phyloP scores from a whole-genome alignment of 1,284 basidiomycete species.

The Ceratobasidium sp. region DNA sequence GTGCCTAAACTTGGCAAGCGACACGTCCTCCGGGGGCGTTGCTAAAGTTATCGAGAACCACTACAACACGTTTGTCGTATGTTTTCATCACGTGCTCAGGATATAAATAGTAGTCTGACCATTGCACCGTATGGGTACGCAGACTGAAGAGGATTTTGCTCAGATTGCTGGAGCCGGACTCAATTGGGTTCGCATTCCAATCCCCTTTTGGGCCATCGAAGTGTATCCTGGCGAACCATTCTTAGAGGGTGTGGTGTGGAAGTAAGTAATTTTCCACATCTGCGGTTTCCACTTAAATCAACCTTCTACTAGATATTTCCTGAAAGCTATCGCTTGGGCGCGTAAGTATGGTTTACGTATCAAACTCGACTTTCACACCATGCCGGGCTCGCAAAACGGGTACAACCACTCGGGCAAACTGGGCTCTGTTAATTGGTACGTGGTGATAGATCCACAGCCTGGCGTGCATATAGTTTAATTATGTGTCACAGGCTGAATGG shows the following conservation, averaged over 20 bases:
- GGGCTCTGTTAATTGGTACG: constrained; percentile 67
- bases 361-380: constrained; percentile 74
- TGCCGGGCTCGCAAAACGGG: constrained; percentile 51
- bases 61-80: constrained; percentile 82
- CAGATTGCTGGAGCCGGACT: constrained; percentile 88
- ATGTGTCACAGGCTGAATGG: constrained; percentile 60
- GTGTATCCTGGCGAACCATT: constrained; percentile 57
- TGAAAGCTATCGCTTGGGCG: constrained; percentile 80
- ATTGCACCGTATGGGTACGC: no score
- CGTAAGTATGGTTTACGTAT: constrained; percentile 89
- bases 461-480: constrained; percentile 41
- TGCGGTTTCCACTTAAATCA: no score
- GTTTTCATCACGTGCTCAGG: constrained; percentile 40
- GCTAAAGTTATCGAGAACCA: constrained; percentile 71
- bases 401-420: constrained; percentile 63
- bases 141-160: constrained; percentile 92
- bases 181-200: constrained; percentile 80
- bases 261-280: constrained; percentile 53
- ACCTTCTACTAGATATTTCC: constrained; percentile 55
- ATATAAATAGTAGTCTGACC: no score
- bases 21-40: constrained; percentile 62
- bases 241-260: constrained; percentile 58
- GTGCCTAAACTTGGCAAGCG: constrained; percentile 66
- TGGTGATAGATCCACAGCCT: background rate
- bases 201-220: constrained; percentile 85